These are phyloP conservation scores for Phialophora chinensis DNA, from an alignment of 2,329 filamentous ascomycete species.

Conservation along the genomic window DNA sequence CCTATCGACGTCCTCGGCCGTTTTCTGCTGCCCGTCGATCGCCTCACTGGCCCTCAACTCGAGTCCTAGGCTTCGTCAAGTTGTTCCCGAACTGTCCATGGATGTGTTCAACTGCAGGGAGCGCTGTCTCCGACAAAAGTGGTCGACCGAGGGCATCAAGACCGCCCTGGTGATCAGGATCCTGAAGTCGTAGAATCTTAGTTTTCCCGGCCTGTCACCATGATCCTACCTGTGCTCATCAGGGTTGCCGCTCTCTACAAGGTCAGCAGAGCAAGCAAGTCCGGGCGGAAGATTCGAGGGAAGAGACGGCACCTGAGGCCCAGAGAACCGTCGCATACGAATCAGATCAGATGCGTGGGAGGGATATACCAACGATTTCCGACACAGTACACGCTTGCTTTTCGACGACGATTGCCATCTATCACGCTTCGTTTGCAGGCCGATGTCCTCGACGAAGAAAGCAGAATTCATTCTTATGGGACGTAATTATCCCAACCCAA, in stretches of 20 bases:
- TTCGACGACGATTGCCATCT: not conserved
- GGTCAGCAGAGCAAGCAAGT: not conserved
- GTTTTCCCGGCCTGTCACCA: not conserved
- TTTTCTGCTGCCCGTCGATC: not conserved
- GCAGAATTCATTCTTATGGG: not conserved
- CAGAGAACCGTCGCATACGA: not conserved
- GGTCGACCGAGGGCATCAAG: not conserved
- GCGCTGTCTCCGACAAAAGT: not conserved
- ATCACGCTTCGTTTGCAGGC: not conserved
- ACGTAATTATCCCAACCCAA: no score
- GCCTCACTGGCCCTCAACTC: not conserved
- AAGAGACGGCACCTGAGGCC: not conserved
- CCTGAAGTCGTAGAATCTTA: no score
- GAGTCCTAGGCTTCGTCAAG: not conserved
- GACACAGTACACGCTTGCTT: not conserved
- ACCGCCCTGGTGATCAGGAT: not conserved
- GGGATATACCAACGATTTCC: not conserved
- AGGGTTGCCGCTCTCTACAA: not conserved
- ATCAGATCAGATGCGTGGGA: not conserved
- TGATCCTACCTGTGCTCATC: not conserved
- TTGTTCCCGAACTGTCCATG: not conserved
- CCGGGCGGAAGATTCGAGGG: not conserved
- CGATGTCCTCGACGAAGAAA: not conserved
- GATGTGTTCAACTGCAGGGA: not conserved
- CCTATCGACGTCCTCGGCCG: not conserved